Evolutionary conservation across 164 flowering plant genomes (phyloP), one percentile per base, ranked within the genome.

Genomic region (Kalanchoe fedtschenkoi): DNA sequence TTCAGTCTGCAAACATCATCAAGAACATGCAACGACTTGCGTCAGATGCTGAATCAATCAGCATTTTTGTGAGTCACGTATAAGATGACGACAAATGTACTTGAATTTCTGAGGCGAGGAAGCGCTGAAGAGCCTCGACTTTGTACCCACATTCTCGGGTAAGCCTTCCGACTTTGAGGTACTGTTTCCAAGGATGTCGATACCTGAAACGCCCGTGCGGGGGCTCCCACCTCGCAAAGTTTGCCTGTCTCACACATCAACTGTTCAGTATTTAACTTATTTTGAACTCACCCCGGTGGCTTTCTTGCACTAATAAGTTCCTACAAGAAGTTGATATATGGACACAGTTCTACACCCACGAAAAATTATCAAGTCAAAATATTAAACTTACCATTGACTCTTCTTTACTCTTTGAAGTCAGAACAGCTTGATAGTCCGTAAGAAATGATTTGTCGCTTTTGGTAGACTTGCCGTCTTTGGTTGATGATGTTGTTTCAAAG

Each of bases 1-100:
- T 58, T 79, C 75, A 43, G 69, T 69, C 87, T 83, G 77, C 41
- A 32, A 34, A 51, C 0, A 47, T 47, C 13, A 21, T 5, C 1
- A 19, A 21, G 6, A 37, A 9, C n/a, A n/a, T n/a, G n/a, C n/a
- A n/a, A n/a, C n/a, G n/a, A n/a, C n/a, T n/a, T n/a, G n/a, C n/a
- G n/a, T n/a, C n/a, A n/a, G n/a, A n/a, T n/a, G n/a, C n/a, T n/a
- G n/a, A n/a, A n/a, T n/a, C n/a, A n/a, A n/a, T n/a, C n/a, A n/a
- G n/a, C n/a, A n/a, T n/a, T n/a, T n/a, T n/a, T n/a, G n/a, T n/a
- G n/a, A n/a, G n/a, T n/a, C n/a, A n/a, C n/a, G n/a, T n/a, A n/a
- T n/a, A n/a, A n/a, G n/a, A n/a, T 43, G 21, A n/a, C 19, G 6
- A 44, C 24, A n/a, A 44, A 44, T 44, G 6, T 56, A 58, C 61